These are phyloP conservation scores for Pezicula carpinea DNA, from an alignment of 2,329 filamentous ascomycete genomes.

Conservation along the genomic window DNA sequence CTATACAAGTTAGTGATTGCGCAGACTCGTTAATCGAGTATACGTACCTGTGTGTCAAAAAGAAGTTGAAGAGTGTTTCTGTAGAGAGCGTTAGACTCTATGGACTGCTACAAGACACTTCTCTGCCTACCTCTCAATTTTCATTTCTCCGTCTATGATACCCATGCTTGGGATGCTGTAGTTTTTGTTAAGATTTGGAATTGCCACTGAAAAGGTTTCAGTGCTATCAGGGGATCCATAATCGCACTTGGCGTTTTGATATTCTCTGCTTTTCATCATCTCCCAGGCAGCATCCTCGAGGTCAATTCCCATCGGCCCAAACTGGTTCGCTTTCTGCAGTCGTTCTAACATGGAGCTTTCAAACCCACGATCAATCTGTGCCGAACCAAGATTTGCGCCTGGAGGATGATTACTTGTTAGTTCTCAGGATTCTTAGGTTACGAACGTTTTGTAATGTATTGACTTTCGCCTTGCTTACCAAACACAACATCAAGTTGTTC, in stretches of 20 bases:
- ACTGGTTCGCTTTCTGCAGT: conserved; percentile 25
- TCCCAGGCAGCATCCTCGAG: conserved; percentile 33
- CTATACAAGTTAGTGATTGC: conserved; percentile 1
- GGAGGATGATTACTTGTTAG: background rate
- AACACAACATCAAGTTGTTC: conserved; percentile 16
- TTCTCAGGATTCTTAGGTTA: too few species aligned
- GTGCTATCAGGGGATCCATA: conserved; percentile 33
- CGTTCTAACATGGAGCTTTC: conserved; percentile 29
- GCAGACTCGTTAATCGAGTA: too few species aligned
- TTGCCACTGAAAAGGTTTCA: conserved; percentile 29
- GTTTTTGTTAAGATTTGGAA: conserved; percentile 28
- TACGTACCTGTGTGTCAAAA: conserved; percentile 11
- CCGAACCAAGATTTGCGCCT: conserved; percentile 29
- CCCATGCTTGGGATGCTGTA: conserved; percentile 28
- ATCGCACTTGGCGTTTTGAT: conserved; percentile 36
- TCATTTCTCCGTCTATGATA: conserved; percentile 16
- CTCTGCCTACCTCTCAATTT: conserved; percentile 9
- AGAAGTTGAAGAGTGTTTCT: conserved; percentile 10
- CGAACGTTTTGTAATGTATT: too few species aligned
- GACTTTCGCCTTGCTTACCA: conserved; percentile 5
- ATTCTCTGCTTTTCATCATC: conserved; percentile 35
- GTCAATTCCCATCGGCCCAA: conserved; percentile 22
- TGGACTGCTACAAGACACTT: too few species aligned
- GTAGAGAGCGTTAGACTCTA: background rate
- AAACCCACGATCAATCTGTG: conserved; percentile 35